Base-by-base conservation (phyloP, 768 basidiomycete species). In the Pulveroboletus sp. region DNA sequence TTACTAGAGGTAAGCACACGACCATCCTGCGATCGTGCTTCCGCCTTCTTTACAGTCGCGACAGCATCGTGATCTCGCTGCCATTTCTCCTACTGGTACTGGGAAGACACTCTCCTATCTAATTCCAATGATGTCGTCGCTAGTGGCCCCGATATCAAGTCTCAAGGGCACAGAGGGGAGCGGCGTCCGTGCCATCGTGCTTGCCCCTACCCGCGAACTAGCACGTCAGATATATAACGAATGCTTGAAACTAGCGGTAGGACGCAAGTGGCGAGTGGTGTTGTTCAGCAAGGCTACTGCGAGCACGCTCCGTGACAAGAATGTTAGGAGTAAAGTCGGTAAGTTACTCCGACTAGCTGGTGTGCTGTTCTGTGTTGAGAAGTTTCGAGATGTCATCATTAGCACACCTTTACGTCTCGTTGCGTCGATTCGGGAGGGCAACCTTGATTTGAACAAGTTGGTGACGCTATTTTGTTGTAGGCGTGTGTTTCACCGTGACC, bases 31-130 rank as follows among this genome's bases (percentile, higher is more conserved):
- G 27, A 59, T 51, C 24, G 24, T 45, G 24, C 1, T 11, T 46
- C 10, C 9, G 18, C 8, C 21, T 28, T 36, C 7, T 17, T 56
- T 18, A 47, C 44, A 18, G 26, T 32, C 11, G 40, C 36, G 21
- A 27, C 51, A 90, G 90, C 75, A 73, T 53, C 83, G 89, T 50
- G 95, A 99, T 68, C 75, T 96, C 21, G 85, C 89, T 46, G 95
- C 94, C 27, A 88, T 98, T 17, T 96, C 96, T 1, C 96, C 96
- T 0, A 99, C 96, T 6, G 96, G 96, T 43, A 94, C 91, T 9
- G 96, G 96, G 52, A 99, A 99, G 73, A 99, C 96, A 1, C 75
- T 97, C 6, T 81, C 93, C 0, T 99, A 97, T 68, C 75, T 96
- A 13, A 70, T 96, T 14, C 94, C 96, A 0, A 75, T 92, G 21